Evolutionary conservation across 441 rosid genomes (phyloP).

Genomic region (Populus trichocarpa): DNA sequence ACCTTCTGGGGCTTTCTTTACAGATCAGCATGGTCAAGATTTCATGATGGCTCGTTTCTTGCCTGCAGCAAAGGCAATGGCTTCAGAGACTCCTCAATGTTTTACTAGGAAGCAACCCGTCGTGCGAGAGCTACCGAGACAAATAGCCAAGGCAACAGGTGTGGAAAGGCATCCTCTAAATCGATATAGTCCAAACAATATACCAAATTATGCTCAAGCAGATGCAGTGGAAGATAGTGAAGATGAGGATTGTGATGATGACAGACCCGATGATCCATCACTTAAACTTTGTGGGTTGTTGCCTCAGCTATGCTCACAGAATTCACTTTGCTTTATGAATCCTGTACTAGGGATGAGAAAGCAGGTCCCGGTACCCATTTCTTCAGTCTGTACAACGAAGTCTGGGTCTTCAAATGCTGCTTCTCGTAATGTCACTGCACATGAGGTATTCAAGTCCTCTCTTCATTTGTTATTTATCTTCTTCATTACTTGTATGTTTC

Average conservation of each 20-base stretch:
- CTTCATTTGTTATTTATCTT: background rate
- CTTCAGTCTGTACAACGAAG: slow-evolving; percentile 38
- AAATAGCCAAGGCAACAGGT: slow-evolving; percentile 18
- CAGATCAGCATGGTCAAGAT: slow-evolving; percentile 55
- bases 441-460: slow-evolving; percentile 37
- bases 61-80: slow-evolving; percentile 94
- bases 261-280: slow-evolving; percentile 25
- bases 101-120: slow-evolving; percentile 42
- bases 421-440: slow-evolving; percentile 24
- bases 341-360: slow-evolving; percentile 54
- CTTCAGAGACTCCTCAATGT: slow-evolving; percentile 59
- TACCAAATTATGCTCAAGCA: slow-evolving; percentile 23
- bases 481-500: background rate
- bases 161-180: slow-evolving; percentile 23
- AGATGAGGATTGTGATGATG: slow-evolving; percentile 37
- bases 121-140: slow-evolving; percentile 32
- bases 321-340: slow-evolving; percentile 56
- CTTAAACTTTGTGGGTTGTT: slow-evolving; percentile 52
- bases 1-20: slow-evolving; percentile 44
- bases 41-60: slow-evolving; percentile 89
- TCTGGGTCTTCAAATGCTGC: slow-evolving; percentile 34
- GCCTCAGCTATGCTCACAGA: slow-evolving; percentile 51
- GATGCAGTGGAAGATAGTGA: slow-evolving; percentile 37
- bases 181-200: slow-evolving; percentile 23
- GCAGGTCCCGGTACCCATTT: slow-evolving; percentile 32